Conservation (phyloP, 192 early-diverging fungal species). For the Backusella circina region DNA sequence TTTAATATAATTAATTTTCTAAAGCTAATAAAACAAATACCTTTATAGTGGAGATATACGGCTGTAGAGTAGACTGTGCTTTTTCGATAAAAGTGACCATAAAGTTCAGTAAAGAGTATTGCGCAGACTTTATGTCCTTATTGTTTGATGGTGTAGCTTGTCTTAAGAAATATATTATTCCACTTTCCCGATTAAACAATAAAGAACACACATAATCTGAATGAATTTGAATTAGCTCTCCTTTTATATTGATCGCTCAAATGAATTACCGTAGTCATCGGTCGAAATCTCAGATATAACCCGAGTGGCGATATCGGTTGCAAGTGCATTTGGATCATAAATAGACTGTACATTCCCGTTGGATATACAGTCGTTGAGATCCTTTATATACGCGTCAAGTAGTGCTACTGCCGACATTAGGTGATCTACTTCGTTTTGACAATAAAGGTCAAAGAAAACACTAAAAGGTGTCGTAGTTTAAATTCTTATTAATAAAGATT, state of each 20-base stretch:
- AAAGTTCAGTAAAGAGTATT: constrained; percentile 43
- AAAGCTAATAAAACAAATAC: constrained; percentile 32
- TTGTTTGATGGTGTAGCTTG: constrained; percentile 26
- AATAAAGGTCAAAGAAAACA: background rate
- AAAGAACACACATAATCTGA: constrained; percentile 44
- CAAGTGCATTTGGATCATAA: background rate
- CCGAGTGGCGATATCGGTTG: constrained; percentile 17
- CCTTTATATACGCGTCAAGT: constrained; percentile 6
- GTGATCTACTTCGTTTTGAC: background rate
- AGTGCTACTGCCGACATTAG: constrained; percentile 9
- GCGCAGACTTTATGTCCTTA: constrained; percentile 17
- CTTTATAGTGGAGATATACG: constrained; percentile 38
- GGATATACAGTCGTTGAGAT: constrained; percentile 8
- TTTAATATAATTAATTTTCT: constrained; percentile 11
- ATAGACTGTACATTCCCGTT: background rate
- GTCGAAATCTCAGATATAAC: constrained; percentile 21
- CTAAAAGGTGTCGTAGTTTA: background rate
- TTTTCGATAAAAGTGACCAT: constrained; percentile 38
- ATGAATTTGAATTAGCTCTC: background rate
- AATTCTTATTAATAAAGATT: background rate
- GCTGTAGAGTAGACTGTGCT: constrained; percentile 23
- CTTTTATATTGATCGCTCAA: background rate
- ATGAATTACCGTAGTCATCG: constrained; percentile 21
- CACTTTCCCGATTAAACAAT: constrained; percentile 39
- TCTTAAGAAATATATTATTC: constrained; percentile 41